These are phyloP conservation scores for Fremontodendron californicum DNA, from an alignment of 345 rosid genomes.

Conservation along the genomic window DNA sequence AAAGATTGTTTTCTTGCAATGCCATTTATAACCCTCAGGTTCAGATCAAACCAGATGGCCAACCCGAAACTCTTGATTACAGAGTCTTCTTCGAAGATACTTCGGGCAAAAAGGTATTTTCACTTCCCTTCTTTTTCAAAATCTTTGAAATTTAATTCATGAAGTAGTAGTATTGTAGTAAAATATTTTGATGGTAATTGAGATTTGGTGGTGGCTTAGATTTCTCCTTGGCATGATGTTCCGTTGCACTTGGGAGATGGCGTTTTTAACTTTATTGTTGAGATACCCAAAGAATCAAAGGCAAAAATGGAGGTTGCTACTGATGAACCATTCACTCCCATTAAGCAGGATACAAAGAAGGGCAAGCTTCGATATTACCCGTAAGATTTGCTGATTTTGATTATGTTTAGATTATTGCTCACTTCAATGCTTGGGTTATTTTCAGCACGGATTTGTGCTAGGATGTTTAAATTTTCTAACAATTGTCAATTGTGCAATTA, in stretches of 20 bases:
- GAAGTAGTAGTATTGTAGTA: not conserved
- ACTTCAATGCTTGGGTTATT: not conserved
- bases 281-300: constrained; percentile 89
- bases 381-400: constrained; percentile 34
- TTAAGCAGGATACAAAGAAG: constrained; percentile 49
- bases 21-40: constrained; percentile 20
- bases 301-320: constrained; percentile 99
- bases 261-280: constrained; percentile 73
- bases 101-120: constrained; percentile 20
- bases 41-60: constrained; percentile 20
- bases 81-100: constrained; percentile 20
- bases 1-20: constrained; percentile 5
- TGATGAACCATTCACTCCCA: constrained; percentile 84
- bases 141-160: not conserved
- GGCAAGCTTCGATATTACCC: constrained; percentile 72
- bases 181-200: not conserved
- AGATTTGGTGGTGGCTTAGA: constrained; percentile 36
- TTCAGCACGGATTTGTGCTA: not conserved
- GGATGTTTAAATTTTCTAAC: not conserved
- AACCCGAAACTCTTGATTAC: constrained; percentile 18
- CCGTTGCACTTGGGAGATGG: constrained; percentile 85
- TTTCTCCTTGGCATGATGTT: constrained; percentile 97
- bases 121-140: not conserved
- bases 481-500: no score
- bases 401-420: not conserved